Conservation (phyloP, 2,329 filamentous ascomycete genomes). For the Talaromyces sp. region DNA sequence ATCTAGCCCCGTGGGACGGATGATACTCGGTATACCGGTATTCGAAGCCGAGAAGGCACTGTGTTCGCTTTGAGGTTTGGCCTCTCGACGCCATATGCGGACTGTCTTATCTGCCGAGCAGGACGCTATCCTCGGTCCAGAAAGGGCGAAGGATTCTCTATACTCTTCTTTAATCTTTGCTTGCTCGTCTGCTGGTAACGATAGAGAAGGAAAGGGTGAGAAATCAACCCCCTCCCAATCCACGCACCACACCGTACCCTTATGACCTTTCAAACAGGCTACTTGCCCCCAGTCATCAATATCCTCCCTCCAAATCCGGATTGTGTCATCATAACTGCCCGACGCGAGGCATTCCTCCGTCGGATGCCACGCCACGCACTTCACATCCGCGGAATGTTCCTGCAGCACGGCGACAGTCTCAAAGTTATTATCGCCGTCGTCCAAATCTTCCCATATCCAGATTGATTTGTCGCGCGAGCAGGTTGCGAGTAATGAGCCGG, state of each 20-base stretch:
- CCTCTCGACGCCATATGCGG: slow-evolving; percentile 70
- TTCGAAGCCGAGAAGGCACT: slow-evolving; percentile 8
- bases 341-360: slow-evolving; percentile 76
- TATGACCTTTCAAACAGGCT: slow-evolving; percentile 73
- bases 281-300: slow-evolving; percentile 93
- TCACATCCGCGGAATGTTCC: slow-evolving; percentile 94
- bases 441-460: slow-evolving; percentile 97
- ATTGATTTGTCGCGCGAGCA: slow-evolving; percentile 90
- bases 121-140: slow-evolving; percentile 64
- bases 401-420: slow-evolving; percentile 93
- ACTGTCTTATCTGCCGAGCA: slow-evolving; percentile 80
- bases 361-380: slow-evolving; percentile 89
- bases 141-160: slow-evolving; percentile 29
- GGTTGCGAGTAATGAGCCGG: slow-evolving; percentile 80
- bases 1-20: slow-evolving; percentile 66
- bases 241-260: slow-evolving; percentile 84
- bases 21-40: slow-evolving; percentile 76
- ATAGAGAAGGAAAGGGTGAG: slow-evolving; percentile 20
- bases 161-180: slow-evolving; percentile 23
- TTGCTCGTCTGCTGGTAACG: neutral
- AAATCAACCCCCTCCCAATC: slow-evolving; percentile 57
- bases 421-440: slow-evolving; percentile 84
- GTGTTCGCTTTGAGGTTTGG: slow-evolving; percentile 31
- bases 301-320: slow-evolving; percentile 86
- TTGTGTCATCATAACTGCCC: slow-evolving; percentile 90